Percentiles rank a stretch among this genome's conserved stretches.
phyloP scores from a whole-genome alignment of 2,329 filamentous ascomycete genomes.

The Pseudogymnoascus sp. region DNA sequence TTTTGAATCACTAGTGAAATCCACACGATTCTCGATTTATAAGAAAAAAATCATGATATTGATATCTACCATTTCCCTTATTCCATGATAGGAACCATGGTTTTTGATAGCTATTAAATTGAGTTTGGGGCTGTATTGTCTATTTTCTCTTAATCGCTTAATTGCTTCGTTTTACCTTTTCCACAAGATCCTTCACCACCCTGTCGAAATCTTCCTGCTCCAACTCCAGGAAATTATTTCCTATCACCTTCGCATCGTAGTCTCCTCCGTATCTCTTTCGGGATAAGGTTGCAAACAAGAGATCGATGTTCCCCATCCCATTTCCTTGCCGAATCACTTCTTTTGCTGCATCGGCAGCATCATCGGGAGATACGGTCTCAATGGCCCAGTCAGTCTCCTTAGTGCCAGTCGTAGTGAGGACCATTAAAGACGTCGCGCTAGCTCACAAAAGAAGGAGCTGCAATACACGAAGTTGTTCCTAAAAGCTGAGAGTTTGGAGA shows the following conservation, averaged over 20 bases:
- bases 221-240: background rate
- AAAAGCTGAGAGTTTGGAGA: slow-evolving; percentile 30
- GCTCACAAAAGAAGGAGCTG: slow-evolving; percentile 35
- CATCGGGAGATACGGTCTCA: background rate
- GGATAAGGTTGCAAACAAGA: background rate
- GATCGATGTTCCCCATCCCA: background rate
- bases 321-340: background rate
- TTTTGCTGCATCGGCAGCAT: background rate
- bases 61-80: background rate
- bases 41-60: background rate
- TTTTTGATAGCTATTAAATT: background rate
- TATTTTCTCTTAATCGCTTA: background rate
- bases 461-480: slow-evolving; percentile 35
- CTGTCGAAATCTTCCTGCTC: background rate
- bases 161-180: background rate
- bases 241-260: background rate
- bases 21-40: too few relatives aligned
- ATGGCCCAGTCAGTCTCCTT: slow-evolving; percentile 20
- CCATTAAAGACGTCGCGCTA: slow-evolving; percentile 40
- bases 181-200: background rate
- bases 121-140: background rate
- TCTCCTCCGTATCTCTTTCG: background rate
- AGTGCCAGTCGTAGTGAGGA: slow-evolving; percentile 20
- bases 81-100: background rate
- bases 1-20: background rate